Evolutionary conservation across 2,329 filamentous ascomycete species (phyloP), one percentile per base, ranked within the genome.

Genomic region (Fusarium sp.): DNA sequence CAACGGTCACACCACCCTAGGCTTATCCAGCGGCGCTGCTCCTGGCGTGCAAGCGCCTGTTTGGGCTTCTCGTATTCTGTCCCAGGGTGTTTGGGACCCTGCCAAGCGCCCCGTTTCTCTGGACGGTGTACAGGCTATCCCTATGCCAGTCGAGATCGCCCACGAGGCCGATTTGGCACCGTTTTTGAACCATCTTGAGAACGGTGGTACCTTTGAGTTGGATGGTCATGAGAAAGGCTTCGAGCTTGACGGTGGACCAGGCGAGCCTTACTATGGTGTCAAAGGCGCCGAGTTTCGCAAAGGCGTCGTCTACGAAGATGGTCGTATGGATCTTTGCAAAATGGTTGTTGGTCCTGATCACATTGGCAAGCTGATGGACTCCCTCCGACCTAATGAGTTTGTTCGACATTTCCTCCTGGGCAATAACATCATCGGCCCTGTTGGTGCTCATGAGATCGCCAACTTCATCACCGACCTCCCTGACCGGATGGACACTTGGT

Each of bases 291-390:
- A 81, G 72, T 82, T 81, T 42, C 76, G 65, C 25, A 77, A 76
- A 70, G 80, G 80, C 29, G 79, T 81, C 25, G 75, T 86, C 8
- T 87, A 87, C 63, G 81, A 84, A 55, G 85, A 87, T 67, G 81
- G 82, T 11, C 81, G 85, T 14, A 82, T 88, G 77, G 85, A 87
- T 70, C 81, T 87, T 4, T 87, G 85, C 79, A 86, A 87, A 77
- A 85, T 85, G 80, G 85, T 85, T 6, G 81, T 87, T 41, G 86
- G 85, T 2, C 85, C 85, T 12, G 80, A 82, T 20, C 82, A 86
- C 53, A 86, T 87, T 65, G 79, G 79, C 29, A 77, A 78, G n/a
- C 76, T 87, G 47, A 85, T 87, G 81, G 75, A 83, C 45, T 83
- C 81, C 55, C 77, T 87, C 65, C 80, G 81, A 47, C 72, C 77